Evolutionary conservation across 2,329 filamentous ascomycete genomes (phyloP), one percentile per base, ranked within the genome.

Genomic region (Colletotrichum sojae): DNA sequence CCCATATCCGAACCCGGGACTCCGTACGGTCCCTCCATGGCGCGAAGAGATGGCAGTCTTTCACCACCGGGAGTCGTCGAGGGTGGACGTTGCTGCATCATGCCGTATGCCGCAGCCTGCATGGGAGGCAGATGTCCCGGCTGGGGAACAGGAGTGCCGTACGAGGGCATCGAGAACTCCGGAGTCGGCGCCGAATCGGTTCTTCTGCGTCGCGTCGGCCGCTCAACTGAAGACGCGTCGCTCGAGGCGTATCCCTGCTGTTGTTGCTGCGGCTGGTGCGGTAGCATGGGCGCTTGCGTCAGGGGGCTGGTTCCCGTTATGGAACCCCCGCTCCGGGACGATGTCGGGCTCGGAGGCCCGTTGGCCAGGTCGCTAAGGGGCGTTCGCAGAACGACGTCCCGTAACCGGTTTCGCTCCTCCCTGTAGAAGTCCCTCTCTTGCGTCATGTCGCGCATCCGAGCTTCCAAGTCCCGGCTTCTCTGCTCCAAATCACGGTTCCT

Each of bases 361-460:
- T 83, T 83, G 4, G 85, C 87, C 58, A 84, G 81, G 40, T 88
- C 83, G 73, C 84, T 84, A 71, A 87, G 85, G 2, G 89, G 86
- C 4, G 88, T 88, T 71, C 88, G 86, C 56, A 85, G 80, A 1
- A 94, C 83, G 40, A 94, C 80, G n/a, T 91, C 88, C 59, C 89
- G 85, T 71, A 95, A 86, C 56, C 92, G 88, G 74, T 94, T 91
- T 57, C 93, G 85, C 73, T 96, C 93, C 9, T 84, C 83, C 53
- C 90, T 87, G 77, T 95, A 95, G 77, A 90, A 94, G 68, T 95
- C 91, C 36, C 88, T 84, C 74, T 94, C 91, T 46, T 87, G 88
- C 69, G 85, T 85, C 39, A 86, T 70, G 9, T 88, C 85, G 39
- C 86, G 85, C 6, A 88, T 76, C 31, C 83, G 82, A 39, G 83